These are phyloP conservation scores for Tolypocladium cylindrosporum DNA, from an alignment of 2,329 filamentous ascomycete genomes.

Conservation along the genomic window DNA sequence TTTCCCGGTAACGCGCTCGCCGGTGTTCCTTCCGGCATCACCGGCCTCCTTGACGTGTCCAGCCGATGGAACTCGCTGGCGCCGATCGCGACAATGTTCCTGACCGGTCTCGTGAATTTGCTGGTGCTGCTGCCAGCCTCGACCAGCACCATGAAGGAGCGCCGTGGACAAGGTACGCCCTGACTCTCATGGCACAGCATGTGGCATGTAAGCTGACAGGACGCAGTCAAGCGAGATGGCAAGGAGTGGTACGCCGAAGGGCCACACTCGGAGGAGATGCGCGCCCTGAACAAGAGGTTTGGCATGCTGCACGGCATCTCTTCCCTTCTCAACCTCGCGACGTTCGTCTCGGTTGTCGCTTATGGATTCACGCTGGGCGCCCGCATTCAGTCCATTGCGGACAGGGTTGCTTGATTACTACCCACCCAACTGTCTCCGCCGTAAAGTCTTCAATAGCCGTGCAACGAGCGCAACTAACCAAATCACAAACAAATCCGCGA, in stretches of 20 bases:
- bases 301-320: conserved; percentile 72
- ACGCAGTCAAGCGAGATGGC: conserved; percentile 69
- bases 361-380: conserved; percentile 71
- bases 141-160: conserved; percentile 60
- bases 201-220: conserved; percentile 7
- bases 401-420: conserved; percentile 1
- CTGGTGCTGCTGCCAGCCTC: conserved; percentile 66
- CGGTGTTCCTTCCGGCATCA: conserved; percentile 36
- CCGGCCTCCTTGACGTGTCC: conserved; percentile 46
- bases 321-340: conserved; percentile 66
- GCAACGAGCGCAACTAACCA: neutral
- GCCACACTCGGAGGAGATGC: conserved; percentile 80
- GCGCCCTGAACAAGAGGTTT: conserved; percentile 68
- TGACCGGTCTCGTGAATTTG: conserved; percentile 63
- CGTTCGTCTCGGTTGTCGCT: conserved; percentile 57
- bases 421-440: neutral
- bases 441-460: neutral
- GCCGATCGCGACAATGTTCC: conserved; percentile 60
- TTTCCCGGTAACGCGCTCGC: conserved; percentile 56
- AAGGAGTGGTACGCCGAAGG: conserved; percentile 75
- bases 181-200: neutral
- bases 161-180: conserved; percentile 63
- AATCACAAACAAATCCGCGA: neutral
- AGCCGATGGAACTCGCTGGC: conserved; percentile 56
- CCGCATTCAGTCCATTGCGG: conserved; percentile 37